Base-by-base conservation (phyloP, 2,329 filamentous ascomycete species). In the Sclerotinia minor region DNA sequence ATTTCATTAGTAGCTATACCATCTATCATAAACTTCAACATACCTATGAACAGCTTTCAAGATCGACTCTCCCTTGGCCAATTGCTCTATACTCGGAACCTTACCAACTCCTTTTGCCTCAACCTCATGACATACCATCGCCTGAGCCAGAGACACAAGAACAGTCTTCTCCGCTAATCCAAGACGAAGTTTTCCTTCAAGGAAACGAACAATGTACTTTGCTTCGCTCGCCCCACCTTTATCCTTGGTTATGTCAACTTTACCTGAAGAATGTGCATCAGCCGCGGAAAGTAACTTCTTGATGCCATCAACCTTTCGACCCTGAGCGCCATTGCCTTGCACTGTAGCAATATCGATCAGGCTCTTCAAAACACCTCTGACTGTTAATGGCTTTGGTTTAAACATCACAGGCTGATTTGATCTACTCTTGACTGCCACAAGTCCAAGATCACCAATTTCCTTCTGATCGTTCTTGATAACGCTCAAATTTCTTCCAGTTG, bases 361-460 rank as follows among this genome's bases (percentile, higher is more conserved):
- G 1, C 92, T 92, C 76, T 95, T 89, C 75, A 96, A 93, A 2
- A 99, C 94, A 38, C 90, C 92, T 68, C 86, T 87, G 1, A 99
- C 85, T 0, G 94, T 97, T 73, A 99, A 81, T 38, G 94, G 84
- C 79, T 96, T 97, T 2, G 94, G 95, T 79, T 96, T 97, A 83
- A 98, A 97, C 93, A 99, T 97, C 29, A 95, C 98, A 15, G 92
- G 92, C 76, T 99, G 95, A 57, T 94, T 98, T 19, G 91, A 92
- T 79, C 94, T 88, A 80, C 93, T 97, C 82, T 98, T 97, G 60
- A 96, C 92, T 54, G 95, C 95, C 1, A 99, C 94, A 45, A 98
- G 83, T 15, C 95, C 95, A 15, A 99, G 84, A 78, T 99, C 95
- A 65, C 95, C 95, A 79, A 98, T 97, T 74, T 97, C 93, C 75